A percentile compares a stretch with the other conserved stretches of the same genome.
phyloP scores from a whole-genome alignment of 352 stramenopile genomes.

The Chrysophaeum taylorii region DNA sequence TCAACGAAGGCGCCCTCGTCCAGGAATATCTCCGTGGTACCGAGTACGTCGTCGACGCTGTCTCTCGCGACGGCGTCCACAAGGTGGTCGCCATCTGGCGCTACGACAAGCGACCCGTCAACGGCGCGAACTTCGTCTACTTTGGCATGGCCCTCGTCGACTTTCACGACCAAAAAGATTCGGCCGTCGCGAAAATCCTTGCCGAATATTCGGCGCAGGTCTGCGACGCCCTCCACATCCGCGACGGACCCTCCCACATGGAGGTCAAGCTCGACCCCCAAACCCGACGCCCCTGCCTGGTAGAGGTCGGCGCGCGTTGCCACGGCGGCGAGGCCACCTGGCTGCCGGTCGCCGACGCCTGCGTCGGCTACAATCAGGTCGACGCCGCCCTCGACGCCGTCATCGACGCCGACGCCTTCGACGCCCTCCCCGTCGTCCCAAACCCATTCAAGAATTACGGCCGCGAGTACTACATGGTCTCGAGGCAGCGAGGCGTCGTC shows the following conservation, averaged over 20 bases:
- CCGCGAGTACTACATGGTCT: too few species aligned
- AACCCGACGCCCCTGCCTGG: conserved; percentile 71
- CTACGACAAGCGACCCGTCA: conserved; percentile 81
- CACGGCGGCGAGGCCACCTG: conserved; percentile 86
- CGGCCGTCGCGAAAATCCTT: not conserved
- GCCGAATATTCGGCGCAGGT: too few species aligned
- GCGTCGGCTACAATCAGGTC: conserved; percentile 77
- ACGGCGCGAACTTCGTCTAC: conserved; percentile 56
- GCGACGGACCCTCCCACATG: too few species aligned
- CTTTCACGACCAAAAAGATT: conserved; percentile 3
- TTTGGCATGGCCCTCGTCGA: conserved; percentile 47
- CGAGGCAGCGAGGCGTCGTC: too few species aligned
- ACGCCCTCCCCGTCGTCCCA: conserved; percentile 62
- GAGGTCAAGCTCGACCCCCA: conserved; percentile 20
- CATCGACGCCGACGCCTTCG: conserved; percentile 52
- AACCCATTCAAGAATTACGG: too few species aligned
- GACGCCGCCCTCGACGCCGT: conserved; percentile 62
- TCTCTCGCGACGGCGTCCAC: conserved; percentile 69
- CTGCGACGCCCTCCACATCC: too few species aligned
- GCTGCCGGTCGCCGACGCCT: conserved; percentile 71
- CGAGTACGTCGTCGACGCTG: conserved; percentile 83
- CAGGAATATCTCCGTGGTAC: conserved; percentile 81
- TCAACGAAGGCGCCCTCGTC: conserved; percentile 74
- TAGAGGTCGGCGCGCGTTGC: conserved; percentile 87
- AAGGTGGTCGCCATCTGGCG: conserved; percentile 84